These are phyloP conservation scores for Avena insularis DNA, from an alignment of 176 grass and related monocot genomes.

Conservation along the genomic window DNA sequence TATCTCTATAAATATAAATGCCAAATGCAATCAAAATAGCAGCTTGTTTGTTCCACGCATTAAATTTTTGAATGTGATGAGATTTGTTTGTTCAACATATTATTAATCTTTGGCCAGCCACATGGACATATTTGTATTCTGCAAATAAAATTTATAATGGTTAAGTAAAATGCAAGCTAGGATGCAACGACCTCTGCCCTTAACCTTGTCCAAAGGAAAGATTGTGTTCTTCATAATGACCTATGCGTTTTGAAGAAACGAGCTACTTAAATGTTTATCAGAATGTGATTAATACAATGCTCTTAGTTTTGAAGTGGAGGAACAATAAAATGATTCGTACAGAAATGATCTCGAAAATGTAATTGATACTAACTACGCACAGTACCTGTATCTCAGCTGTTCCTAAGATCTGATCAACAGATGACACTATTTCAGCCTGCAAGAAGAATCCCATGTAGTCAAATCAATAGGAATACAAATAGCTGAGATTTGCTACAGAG, in stretches of 20 bases:
- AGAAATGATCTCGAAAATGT: constrained; percentile 8
- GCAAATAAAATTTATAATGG: not conserved
- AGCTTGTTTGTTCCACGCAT: constrained; percentile 12
- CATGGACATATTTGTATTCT: not conserved
- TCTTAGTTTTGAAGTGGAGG: constrained; percentile 11
- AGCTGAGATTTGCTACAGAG: constrained; percentile 26
- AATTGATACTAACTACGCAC: constrained; percentile 14
- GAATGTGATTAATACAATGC: not conserved
- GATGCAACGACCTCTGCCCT: too few species aligned
- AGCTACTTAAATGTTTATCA: not conserved
- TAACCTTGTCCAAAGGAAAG: too few species aligned
- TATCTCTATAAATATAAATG: constrained; percentile 21
- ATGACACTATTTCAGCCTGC: constrained; percentile 85
- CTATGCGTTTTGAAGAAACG: too few species aligned
- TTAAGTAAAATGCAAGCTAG: too few species aligned
- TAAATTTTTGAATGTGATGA: not conserved
- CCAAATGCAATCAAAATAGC: not conserved
- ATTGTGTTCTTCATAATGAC: too few species aligned
- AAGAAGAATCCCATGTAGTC: constrained; percentile 43
- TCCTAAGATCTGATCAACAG: constrained; percentile 75
- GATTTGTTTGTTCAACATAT: not conserved
- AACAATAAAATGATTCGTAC: not conserved
- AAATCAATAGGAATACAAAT: constrained; percentile 36
- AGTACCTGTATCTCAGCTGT: constrained; percentile 81
- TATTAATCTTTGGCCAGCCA: not conserved